Base-by-base conservation (phyloP, 1,284 basidiomycete species). In the Coniferiporia sulphurascens region DNA sequence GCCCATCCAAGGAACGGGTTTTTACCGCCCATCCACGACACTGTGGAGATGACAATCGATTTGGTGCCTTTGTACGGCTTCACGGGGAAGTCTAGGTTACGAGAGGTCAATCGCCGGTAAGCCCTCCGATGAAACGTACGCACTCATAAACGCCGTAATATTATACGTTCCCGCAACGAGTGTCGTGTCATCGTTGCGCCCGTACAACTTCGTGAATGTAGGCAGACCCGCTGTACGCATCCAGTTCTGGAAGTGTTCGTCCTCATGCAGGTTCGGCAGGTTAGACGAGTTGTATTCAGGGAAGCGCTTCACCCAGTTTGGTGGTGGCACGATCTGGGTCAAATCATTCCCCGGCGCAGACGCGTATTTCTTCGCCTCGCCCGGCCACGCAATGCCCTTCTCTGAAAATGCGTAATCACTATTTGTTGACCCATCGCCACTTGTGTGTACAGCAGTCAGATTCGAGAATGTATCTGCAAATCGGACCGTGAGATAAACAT, bases 161-260 rank as follows among this genome's bases (percentile, higher is more conserved):
- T 83, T 75, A 72, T 99, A 99, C 43, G 75, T 79, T 4, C 95
- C 97, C 51, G 84, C 79, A 9, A 69, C 66, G 80, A 99, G 86
- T 44, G 76, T 76, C 35, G 87, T 79, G 34, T 83, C 72, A 69
- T 98, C 96, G 72, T 98, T 98, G 62, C 97, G 81, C 32, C 87
- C 94, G 72, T 91, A 98, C 19, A 98, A 77, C 75, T 98, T 98
- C 48, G 93, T 87, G 76, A 99, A 99, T 0, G 95, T 98, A 0
- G 97, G 96, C 57, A 99, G 76, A 21, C 95, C 96, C 0, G 97
- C 93, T 1, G 94, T 96, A 62, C 96, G 86, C 97, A 99, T 99
- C 97, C 97, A 99, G 67, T 98, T 95, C 75, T 98, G 95, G 78
- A 99, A 98, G 70, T 95, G 95, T 73, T 99, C 93, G 71, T 99